A percentile compares a stretch with the other conserved stretches of the same genome.
phyloP scores from a whole-genome alignment of 2,329 filamentous ascomycete genomes.

The Rutstroemia sydowiana region DNA sequence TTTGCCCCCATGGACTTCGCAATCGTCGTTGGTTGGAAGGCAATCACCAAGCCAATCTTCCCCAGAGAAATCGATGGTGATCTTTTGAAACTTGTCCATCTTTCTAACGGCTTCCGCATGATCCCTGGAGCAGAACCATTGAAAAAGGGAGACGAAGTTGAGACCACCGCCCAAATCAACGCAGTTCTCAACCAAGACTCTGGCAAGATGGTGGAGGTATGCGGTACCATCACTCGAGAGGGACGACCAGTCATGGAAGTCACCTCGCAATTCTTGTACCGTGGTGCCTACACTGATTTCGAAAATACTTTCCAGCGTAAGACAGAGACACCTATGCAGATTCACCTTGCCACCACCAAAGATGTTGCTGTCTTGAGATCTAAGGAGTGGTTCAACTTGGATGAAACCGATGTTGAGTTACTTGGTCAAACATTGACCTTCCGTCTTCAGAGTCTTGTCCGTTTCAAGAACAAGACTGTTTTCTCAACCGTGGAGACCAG shows the following conservation, averaged over 20 bases:
- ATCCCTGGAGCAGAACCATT: constrained; percentile 88
- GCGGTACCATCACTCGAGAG: constrained; percentile 83
- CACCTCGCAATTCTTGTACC: constrained; percentile 95
- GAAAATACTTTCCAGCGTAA: constrained; percentile 99
- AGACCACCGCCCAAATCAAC: constrained; percentile 92
- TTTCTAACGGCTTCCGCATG: constrained; percentile 98
- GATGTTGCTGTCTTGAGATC: constrained; percentile 91
- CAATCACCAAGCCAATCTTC: constrained; percentile 99
- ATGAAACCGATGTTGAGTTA: constrained; percentile 78
- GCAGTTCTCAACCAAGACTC: constrained; percentile 97
- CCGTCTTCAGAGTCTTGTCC: constrained; percentile 84
- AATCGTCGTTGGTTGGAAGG: constrained; percentile 97
- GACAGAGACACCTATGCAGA: constrained; percentile 87
- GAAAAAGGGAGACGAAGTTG: constrained; percentile 89
- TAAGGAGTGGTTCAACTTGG: constrained; percentile 94
- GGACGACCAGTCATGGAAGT: constrained; percentile 92
- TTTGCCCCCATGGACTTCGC: constrained; percentile 98
- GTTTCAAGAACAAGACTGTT: constrained; percentile 90
- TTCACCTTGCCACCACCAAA: constrained; percentile 79
- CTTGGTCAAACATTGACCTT: constrained; percentile 92
- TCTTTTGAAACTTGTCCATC: constrained; percentile 87
- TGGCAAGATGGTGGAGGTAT: constrained; percentile 99
- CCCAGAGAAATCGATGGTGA: constrained; percentile 94
- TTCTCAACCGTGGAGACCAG: constrained; percentile 89
- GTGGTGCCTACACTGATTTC: constrained; percentile 84